Percentiles rank a stretch among this genome's conserved stretches.
Evolutionary conservation across 306 rosid genomes (phyloP).

Genomic region (barrel medic (Medicago truncatula)): DNA sequence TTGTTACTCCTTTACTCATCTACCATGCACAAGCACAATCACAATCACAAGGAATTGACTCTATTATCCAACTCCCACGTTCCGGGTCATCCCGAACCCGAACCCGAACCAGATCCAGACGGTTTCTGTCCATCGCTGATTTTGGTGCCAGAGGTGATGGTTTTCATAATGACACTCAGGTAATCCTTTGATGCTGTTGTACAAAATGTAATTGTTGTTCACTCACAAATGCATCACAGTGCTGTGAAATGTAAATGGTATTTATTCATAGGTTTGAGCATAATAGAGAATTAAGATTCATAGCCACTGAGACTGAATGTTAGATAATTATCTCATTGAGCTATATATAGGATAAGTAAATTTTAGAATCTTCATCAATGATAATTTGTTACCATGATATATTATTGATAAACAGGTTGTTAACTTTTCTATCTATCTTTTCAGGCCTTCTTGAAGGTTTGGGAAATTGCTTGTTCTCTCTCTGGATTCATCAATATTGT

Average conservation of each 20-base stretch:
- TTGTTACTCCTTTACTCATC: not conserved
- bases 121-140: constrained; percentile 58
- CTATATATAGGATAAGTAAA: too few relatives aligned
- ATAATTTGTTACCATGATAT: too few relatives aligned
- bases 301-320: too few relatives aligned
- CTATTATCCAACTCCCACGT: constrained; percentile 46
- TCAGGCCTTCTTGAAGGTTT: constrained; percentile 71
- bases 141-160: constrained; percentile 88
- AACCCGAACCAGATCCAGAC: constrained; percentile 50
- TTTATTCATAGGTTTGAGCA: too few relatives aligned
- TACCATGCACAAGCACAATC: not conserved
- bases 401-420: too few relatives aligned
- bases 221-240: not conserved
- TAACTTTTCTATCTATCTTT: not conserved
- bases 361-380: too few relatives aligned
- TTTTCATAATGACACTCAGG: constrained; percentile 61
- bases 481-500: constrained; percentile 42
- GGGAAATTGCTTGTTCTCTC: constrained; percentile 76
- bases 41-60: constrained; percentile 47
- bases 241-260: not conserved
- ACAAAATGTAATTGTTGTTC: not conserved
- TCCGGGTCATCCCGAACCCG: constrained; percentile 33
- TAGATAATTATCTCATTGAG: too few relatives aligned
- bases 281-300: too few relatives aligned
- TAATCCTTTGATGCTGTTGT: not conserved